Base-by-base conservation (phyloP, 164 flowering plant species). In the Kalanchoe fedtschenkoi region DNA sequence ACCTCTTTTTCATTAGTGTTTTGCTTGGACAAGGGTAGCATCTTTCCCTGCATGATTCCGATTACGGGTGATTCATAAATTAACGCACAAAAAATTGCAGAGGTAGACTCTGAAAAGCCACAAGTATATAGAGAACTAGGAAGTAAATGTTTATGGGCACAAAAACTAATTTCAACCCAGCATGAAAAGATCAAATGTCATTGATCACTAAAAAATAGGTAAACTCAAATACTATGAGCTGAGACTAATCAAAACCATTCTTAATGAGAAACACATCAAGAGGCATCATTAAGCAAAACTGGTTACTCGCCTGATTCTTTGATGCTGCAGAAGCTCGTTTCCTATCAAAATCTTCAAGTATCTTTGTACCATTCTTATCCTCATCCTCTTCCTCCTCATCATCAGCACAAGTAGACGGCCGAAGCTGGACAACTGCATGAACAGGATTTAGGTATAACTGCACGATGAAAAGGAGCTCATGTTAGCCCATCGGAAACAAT, bases 391-490 rank as follows among this genome's bases (percentile, higher is more conserved):
- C 68, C 61, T 77, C 71, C 65, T 78, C 41, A 61, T 69, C 69
- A 11, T 81, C 76, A 75, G 79, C 75, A 39, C 69, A 73, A 78
- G 77, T 69, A 14, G 93, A 86, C 42, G 96, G 96, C 15, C 96
- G 89, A 61, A 92, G 88, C 79, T 92, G 96, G 63, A 86, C 80
- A 77, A 82, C 86, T 71, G 96, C 85, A 77, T 82, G 80, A 74
- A 89, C 65, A 64, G 96, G 91, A 71, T 86, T 86, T 75, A 92
- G 67, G 81, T 82, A 74, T 72, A 91, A 75, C 97, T 91, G 96
- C 95, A 88, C 69, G 67, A 75, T 57, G 44, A 63, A 65, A 63
- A 62, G 34, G 43, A 69, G 43, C 16, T 41, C n/a, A 41, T 41
- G 44, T 41, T 13, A 41, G 44, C 44, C 44, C 44, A 41, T 41